Percentiles rank a stretch among this genome's conserved stretches.
phyloP scores from a whole-genome alignment of 495 filamentous ascomycete genomes.

The Penicillium pancosmium region DNA sequence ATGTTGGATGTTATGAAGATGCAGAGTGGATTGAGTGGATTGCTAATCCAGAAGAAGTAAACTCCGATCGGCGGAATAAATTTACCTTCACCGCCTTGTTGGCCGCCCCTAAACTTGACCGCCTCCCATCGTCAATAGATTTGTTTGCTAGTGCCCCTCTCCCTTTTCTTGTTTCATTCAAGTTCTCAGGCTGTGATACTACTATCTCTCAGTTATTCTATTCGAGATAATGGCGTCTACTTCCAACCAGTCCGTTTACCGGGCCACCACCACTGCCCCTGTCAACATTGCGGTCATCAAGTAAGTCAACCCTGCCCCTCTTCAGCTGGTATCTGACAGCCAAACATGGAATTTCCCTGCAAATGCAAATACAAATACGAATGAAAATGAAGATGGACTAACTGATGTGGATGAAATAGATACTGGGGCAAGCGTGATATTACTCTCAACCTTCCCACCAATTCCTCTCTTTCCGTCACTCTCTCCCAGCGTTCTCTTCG shows the following conservation, averaged over 20 bases:
- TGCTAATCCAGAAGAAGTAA: constrained; percentile 14
- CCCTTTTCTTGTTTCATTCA: constrained; percentile 10
- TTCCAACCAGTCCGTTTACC: constrained; percentile 61
- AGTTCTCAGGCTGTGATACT: background rate
- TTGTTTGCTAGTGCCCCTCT: constrained; percentile 8
- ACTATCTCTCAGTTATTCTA: background rate
- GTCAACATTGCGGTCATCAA: constrained; percentile 99
- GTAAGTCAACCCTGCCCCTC: constrained; percentile 50
- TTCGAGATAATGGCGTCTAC: constrained; percentile 47
- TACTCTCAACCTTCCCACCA: constrained; percentile 92
- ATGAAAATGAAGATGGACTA: constrained; percentile 23
- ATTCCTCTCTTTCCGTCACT: constrained; percentile 94
- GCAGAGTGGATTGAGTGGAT: constrained; percentile 16
- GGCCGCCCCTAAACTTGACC: constrained; percentile 20
- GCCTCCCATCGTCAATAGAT: background rate
- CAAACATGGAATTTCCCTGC: constrained; percentile 4
- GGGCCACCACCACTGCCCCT: constrained; percentile 92
- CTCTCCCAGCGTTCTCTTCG: constrained; percentile 92
- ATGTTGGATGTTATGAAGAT: constrained; percentile 23
- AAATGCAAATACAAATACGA: constrained; percentile 3
- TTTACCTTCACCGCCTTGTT: constrained; percentile 39
- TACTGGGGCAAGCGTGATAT: constrained; percentile 98
- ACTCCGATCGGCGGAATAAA: constrained; percentile 18
- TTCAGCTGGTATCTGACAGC: constrained; percentile 6
- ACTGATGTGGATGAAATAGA: constrained; percentile 41